These are phyloP conservation scores for Diplotaxis tenuifolia DNA, from an alignment of 345 rosid genomes.

Conservation along the genomic window DNA sequence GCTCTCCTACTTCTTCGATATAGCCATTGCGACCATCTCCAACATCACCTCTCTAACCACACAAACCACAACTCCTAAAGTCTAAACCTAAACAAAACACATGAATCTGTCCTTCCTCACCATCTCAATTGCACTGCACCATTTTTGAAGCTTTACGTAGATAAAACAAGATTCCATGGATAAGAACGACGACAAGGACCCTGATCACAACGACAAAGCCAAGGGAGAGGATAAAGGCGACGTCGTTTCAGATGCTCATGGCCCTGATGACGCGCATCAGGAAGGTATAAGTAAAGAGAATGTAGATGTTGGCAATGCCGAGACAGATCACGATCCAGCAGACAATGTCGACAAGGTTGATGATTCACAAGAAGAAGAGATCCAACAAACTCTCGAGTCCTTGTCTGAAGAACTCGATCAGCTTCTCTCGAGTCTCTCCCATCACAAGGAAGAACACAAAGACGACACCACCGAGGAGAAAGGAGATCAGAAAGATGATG, in stretches of 20 bases:
- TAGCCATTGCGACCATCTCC: conserved; percentile 26
- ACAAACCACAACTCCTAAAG: conserved; percentile 27
- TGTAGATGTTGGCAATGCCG: conserved; percentile 23
- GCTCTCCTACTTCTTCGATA: conserved; percentile 39
- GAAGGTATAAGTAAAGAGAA: conserved; percentile 22
- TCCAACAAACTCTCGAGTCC: conserved; percentile 44
- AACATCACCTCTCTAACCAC: conserved; percentile 25
- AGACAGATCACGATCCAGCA: conserved; percentile 25
- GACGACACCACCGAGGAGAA: conserved; percentile 1
- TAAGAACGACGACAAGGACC: conserved; percentile 34
- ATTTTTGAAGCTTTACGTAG: conserved; percentile 19
- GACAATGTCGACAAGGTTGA: too few relatives aligned
- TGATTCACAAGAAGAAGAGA: conserved; percentile 33
- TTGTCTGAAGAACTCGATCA: conserved; percentile 54
- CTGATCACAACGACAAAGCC: conserved; percentile 26
- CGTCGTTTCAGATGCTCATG: conserved; percentile 20
- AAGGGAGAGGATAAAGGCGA: conserved; percentile 13
- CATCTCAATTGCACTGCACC: conserved; percentile 25
- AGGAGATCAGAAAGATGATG: conserved; percentile 22
- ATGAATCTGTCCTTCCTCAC: conserved; percentile 34
- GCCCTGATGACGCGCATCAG: neutral
- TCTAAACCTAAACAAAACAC: conserved; percentile 29
- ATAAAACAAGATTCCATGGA: conserved; percentile 24
- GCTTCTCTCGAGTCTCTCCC: conserved; percentile 37
- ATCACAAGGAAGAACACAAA: conserved; percentile 21